Evolutionary conservation across 768 basidiomycete genomes (phyloP), one percentile per base, ranked within the genome.

Genomic region (Lepiota venenata): DNA sequence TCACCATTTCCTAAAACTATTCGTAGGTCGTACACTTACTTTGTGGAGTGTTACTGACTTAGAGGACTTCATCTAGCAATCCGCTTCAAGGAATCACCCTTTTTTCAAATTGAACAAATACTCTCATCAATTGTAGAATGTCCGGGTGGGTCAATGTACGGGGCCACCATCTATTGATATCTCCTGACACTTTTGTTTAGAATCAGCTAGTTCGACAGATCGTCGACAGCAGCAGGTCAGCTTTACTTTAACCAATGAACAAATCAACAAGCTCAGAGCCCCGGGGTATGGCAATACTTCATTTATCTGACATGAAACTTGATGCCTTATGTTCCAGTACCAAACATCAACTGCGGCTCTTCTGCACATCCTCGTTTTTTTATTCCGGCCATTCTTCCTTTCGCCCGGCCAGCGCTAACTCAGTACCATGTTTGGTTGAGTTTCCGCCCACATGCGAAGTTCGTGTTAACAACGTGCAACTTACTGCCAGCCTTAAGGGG

Each of bases 401-500:
- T 61, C 74, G 87, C 47, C 35, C 50, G 10, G 50, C 54, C 29
- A 56, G 48, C 45, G 68, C 79, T 4, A 73, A 69, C 53, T 61
- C 69, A 41, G 66, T 72, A 15, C 81, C 83, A 15, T 91, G 88
- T 64, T 89, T 83, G 3, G 83, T 96, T 45, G 93, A 97, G 74
- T 97, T 96, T 61, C 93, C 93, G 20, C 84, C 87, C 7, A 90
- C 90, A 8, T 93, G 90, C 65, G 93, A 97, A 80, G 87, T 95
- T 47, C 87, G 91, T 64, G 82, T 95, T 37, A 96, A 97, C 68
- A 77, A 72, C 51, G 74, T 74, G 2, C 76, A 82, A 50, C 71
- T 96, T 27, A 73, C 74, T 16, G 91, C 87, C 36, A 94, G 87
- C 66, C 68, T 93, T 58, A 93, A 93, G 67, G 94, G 94, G 4